Evolutionary conservation across 164 flowering plant species (phyloP).

Genomic region (Nymphaea thermarum): DNA sequence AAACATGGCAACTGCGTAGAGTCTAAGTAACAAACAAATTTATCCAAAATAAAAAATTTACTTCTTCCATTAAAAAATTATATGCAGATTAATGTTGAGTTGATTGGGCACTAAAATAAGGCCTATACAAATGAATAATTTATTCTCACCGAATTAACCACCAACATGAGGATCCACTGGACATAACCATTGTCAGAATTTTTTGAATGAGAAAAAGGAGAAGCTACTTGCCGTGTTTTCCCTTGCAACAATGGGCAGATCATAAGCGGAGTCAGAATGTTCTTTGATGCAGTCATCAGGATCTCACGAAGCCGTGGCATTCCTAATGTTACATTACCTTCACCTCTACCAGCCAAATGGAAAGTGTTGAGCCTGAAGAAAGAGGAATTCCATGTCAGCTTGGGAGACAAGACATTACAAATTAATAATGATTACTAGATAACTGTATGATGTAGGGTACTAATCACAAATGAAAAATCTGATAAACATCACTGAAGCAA

Average conservation of each 20-base stretch:
- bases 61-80: too few species aligned
- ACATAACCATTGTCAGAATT: neutral
- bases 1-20: neutral
- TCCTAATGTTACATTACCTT: slow-evolving; percentile 96
- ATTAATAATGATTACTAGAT: neutral
- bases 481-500: neutral
- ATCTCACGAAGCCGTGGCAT: slow-evolving; percentile 97
- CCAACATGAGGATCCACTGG: neutral
- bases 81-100: too few species aligned
- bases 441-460: neutral
- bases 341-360: slow-evolving; percentile 97
- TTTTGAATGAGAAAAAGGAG: neutral
- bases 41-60: neutral
- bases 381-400: neutral
- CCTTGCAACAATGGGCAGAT: slow-evolving; percentile 56
- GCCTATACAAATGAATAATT: neutral
- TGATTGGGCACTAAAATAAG: too few species aligned
- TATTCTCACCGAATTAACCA: neutral
- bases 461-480: neutral
- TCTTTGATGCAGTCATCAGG: slow-evolving; percentile 68
- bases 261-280: slow-evolving; percentile 78
- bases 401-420: neutral
- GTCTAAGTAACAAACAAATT: neutral
- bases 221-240: slow-evolving; percentile 43
- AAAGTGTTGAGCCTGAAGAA: slow-evolving; percentile 82